Evolutionary conservation across 2,329 filamentous ascomycete genomes (phyloP), one percentile per base, ranked within the genome.

Genomic region (Pseudogymnoascus sp.): DNA sequence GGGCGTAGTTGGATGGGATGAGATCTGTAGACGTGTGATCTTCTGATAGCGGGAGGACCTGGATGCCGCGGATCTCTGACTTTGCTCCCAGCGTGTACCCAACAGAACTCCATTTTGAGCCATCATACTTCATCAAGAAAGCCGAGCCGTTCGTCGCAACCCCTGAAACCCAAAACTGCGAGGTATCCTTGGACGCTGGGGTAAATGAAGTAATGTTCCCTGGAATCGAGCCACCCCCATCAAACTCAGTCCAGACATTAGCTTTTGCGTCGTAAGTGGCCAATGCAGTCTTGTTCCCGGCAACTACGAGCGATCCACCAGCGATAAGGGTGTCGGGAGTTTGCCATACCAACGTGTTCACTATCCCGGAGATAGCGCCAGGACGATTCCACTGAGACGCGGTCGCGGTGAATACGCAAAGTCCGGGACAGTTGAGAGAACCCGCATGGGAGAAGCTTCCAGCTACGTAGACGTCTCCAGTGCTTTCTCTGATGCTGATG

Each of bases 391-490:
- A 99, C 70, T 93, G 88, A 13, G 81, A 82, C 4, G 81, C 81
- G 6, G 83, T 78, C 1, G 86, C 85, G 72, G 89, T 86, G 76
- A 90, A 96, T 64, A 88, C 79, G 76, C 95, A 99, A 24, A 99
- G 83, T 56, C 85, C 87, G 3, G 88, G 86, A 73, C 95, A 99
- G 44, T 85, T 86, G 31, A 97, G 82, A 4, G 88, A 87, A 29
- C 95, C 95, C 16, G 92, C 95, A 33, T 83, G 85, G n/a, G 85
- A 80, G 72, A 97, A 99, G 8, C 83, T 85, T 33, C 95, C 95
- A 38, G 89, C 93, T 33, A 99, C 89, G 71, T 89, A 99, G 11
- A 99, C 81, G 61, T 95, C 86, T 1, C 82, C 80, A 16, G 86
- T 86, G 62, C 82, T 83, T 0, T 90, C 89, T 63, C 87, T 88